Percentiles rank a stretch among this genome's conserved stretches.
Conservation (phyloP, 495 filamentous ascomycete species). For the Coniosporium apollinis region DNA sequence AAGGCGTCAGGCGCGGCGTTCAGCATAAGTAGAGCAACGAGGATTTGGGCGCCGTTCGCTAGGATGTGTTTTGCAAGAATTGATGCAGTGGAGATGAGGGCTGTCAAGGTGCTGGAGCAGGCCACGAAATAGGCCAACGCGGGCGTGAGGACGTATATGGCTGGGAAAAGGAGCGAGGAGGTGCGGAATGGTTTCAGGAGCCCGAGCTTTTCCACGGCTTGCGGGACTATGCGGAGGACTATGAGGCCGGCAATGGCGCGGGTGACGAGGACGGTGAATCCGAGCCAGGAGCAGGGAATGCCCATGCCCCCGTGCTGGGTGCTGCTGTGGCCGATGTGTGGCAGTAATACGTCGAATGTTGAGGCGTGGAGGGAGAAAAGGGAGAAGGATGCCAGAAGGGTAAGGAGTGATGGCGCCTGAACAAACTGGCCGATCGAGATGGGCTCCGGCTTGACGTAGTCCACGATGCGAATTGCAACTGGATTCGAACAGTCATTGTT, state of each 20-base stretch:
- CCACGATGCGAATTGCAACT: constrained; percentile 14
- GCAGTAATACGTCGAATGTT: constrained; percentile 28
- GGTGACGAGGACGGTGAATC: constrained; percentile 21
- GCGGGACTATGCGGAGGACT: constrained; percentile 19
- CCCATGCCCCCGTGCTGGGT: constrained; percentile 27
- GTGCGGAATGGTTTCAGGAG: constrained; percentile 26
- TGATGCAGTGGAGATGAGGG: constrained; percentile 19
- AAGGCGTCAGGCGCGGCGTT: constrained; percentile 29
- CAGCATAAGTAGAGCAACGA: constrained; percentile 27
- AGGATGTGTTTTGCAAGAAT: constrained; percentile 27
- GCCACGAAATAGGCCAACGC: constrained; percentile 19
- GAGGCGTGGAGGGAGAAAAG: constrained; percentile 28
- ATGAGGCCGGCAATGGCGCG: constrained; percentile 19
- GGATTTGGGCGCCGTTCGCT: constrained; percentile 22
- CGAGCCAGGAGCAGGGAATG: constrained; percentile 27
- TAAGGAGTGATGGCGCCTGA: constrained; percentile 26
- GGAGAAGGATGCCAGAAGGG: constrained; percentile 28
- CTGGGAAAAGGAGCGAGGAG: constrained; percentile 23
- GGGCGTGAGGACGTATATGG: constrained; percentile 25
- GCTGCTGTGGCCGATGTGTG: constrained; percentile 28
- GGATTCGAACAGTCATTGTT: constrained; percentile 5
- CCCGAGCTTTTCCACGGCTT: constrained; percentile 20
- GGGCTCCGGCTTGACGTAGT: constrained; percentile 20
- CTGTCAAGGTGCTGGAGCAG: too few species aligned
- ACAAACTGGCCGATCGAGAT: constrained; percentile 27